Base-by-base conservation (phyloP, 805 yeast species). In the Spathaspora boniae region DNA sequence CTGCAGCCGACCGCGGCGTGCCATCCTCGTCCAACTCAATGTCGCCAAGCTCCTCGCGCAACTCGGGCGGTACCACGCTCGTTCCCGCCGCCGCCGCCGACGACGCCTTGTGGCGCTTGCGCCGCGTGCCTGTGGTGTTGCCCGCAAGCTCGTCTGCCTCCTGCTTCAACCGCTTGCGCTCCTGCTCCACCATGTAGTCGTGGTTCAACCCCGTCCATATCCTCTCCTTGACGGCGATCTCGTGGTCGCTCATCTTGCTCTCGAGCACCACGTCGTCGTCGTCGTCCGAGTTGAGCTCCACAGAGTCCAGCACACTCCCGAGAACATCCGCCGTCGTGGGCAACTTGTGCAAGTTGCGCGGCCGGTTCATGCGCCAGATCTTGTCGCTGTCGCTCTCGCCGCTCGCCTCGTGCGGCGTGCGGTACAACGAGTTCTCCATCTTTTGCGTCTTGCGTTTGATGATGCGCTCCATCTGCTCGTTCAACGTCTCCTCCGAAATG, bases 61-160 rank as follows among this genome's bases (percentile, higher is more conserved):
- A 9, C 25, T 38, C 42, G 6, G 36, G 32, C 19, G 42, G 42
- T n/a, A n/a, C 26, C n/a, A n/a, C n/a, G n/a, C n/a, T n/a, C n/a
- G n/a, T n/a, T n/a, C n/a, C n/a, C n/a, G n/a, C n/a, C n/a, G n/a
- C n/a, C n/a, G n/a, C n/a, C n/a, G n/a, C n/a, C 53, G 39, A 6
- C 15, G 29, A 19, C 9, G 56, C 16, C 31, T 34, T 38, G 16
- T 40, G 44, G 36, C 78, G 70, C 59, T 75, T 76, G 49, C 76
- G 70, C 43, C 59, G 43, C 8, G 45, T 33, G 3, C 65, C 69
- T 1, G 69, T 60, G 3, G 70, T 63, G 42, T 83, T 85, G 4
- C 98, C 98, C 0, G 91, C 82, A 20, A 86, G 74, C 40, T 75
- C 78, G 60, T 93, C 98, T 0, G 95, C 93, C 54, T 88, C 95